Evolutionary conservation across 2,329 filamentous ascomycete genomes (phyloP), one percentile per base, ranked within the genome.

Genomic region (Septoria petroselini): DNA sequence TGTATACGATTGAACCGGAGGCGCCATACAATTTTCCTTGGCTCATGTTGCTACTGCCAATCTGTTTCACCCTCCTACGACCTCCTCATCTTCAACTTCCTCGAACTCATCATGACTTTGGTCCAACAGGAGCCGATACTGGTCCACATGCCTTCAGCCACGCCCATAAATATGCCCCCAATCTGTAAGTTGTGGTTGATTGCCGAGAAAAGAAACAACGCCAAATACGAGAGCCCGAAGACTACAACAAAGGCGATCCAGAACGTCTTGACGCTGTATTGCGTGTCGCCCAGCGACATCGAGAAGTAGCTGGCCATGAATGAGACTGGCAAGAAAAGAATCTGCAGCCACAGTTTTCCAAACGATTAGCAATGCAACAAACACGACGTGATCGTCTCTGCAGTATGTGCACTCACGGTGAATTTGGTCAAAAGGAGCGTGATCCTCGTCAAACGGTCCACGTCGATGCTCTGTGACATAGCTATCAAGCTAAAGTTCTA

Each of bases 401-500:
- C 23, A 27, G 5, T 27, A n/a, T n/a, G n/a, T n/a, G n/a, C n/a
- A 27, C 23, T 27, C 23, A 27, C 23, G 9, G 83, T 86, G 4
- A 85, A 80, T 65, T 90, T 89, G 39, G 84, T 85, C 8, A 90
- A 74, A 4, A 90, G 71, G 3, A 88, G 81, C 3, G 85, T 86
- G 55, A 85, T 83, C 50, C 85, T 75, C 0, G 85, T 88, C 15
- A 90, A 75, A 15, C 83, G 78, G 52, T 87, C 85, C 8, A 88
- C 85, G 3, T 82, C 80, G 56, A 82, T 79, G 0, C 84, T 86
- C 66, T 89, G 84, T 64, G 86, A 88, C 62, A 88, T 81, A 14
- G 85, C 81, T 50, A 85, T 87, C 56, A 90, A 76, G 65, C 86
- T 88, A 74, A 89, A 89, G 65, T 88, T 88, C 83, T 86, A 51